Evolutionary conservation across 73 alveolate species (phyloP), one percentile per base, ranked within the genome.

Genomic region (Paramecium biaurelia): DNA sequence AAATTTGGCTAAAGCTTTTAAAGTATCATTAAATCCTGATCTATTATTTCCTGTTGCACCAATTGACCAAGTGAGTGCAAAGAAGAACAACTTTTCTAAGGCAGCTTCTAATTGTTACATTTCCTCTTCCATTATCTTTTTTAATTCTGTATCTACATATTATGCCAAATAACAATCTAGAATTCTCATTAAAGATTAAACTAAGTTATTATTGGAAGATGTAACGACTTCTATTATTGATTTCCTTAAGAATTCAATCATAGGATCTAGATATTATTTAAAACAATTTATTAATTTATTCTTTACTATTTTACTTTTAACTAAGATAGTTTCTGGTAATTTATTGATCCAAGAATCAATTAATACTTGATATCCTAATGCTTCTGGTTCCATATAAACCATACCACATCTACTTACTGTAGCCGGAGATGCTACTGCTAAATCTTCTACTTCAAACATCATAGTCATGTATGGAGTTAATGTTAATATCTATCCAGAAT

Each of bases 401-500:
- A 97, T 98, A 92, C 99, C 99, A 84, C 99, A 98, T 89, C 99
- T 94, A 34, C 99, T 96, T 18, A 99, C 99, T 42, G 99, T 99
- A 15, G 99, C 99, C 24, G 99, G 99, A 5, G 99, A 95, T 18
- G 99, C 99, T 30, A 98, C 99, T 21, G 98, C 97, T 85, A 98
- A 92, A 95, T 98, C 99, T 92, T 97, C 99, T 2, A 97, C 97
- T 85, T 96, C 99, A 85, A 96, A 96, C 98, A 96, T 96, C 98
- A 96, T 96, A 11, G 98, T 96, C 98, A 96, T 96, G 34, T 95
- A 92, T 23, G 93, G 93, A 30, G 98, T 96, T 3, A 96, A 94
- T 11, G 98, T 95, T 57, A 96, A 90, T 42, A 96, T 96, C 85
- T 96, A 93, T 15, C 98, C 98, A 30, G 96, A 86, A 68, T 96